Base-by-base conservation (phyloP, 164 flowering plant genomes). In the Stephania cephalantha region DNA sequence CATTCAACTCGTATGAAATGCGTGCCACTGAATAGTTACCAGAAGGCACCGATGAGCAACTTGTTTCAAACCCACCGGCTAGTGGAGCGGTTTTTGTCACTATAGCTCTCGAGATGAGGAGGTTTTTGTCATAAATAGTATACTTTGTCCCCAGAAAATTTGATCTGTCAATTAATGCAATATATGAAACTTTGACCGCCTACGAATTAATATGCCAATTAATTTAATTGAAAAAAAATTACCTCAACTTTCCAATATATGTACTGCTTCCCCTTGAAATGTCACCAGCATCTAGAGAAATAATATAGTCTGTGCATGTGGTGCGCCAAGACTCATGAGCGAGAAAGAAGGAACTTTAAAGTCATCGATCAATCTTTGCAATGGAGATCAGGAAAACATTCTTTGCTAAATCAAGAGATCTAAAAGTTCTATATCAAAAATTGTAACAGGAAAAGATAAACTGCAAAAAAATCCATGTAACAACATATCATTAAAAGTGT, bases 211-310 rank as follows among this genome's bases (percentile, higher is more conserved):
- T 58, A 58, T 58, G 17, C 18, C 22, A 58, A n/a, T 58, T 13
- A 17, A 55, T 31, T 42, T 70, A 5, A 70, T 45, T 46, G 72
- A n/a, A 11, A 5, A 71, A 72, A 55, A 65, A n/a, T 73, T 69
- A 91, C 96, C 96, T 87, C 76, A 91, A 77, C 80, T 86, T 91
- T 72, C 96, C 96, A 79, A 89, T 78, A 77, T 85, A 88, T 44
- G 90, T 84, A 68, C 79, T 80, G 81, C 89, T 82, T 13, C 90
- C 88, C 25, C 25, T 25, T 25, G 25, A 25, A 25, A 25, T 25
- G 25, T 25, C 25, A 25, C 25, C 25, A 25, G 89, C 78, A 77
- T 83, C 68, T 9, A 91, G 77, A 79, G 92, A 91, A 74, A 91
- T 83, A 67, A 91, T 68, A 71, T 87, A 89, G 73, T 90, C 96